phyloP scores from a whole-genome alignment of 2,329 filamentous ascomycete genomes.

The Beauveria asiatica region DNA sequence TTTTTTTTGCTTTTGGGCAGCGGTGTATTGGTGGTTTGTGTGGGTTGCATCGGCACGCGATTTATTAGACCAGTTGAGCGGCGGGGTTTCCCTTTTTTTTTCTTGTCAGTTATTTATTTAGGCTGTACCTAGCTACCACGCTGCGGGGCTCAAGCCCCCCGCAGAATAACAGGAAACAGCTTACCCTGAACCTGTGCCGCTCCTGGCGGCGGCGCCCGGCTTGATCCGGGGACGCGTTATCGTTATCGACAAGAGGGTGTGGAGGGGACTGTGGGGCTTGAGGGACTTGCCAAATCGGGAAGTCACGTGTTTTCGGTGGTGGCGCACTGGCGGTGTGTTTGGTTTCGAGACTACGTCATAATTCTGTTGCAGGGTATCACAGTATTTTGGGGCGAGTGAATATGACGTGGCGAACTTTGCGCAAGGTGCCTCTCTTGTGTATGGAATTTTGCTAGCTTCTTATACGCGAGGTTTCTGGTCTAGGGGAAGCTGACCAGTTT shows the following conservation, averaged over 20 bases:
- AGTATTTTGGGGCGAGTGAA: no score
- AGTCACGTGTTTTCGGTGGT: constrained; percentile 3
- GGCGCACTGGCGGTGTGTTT: not conserved
- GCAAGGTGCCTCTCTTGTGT: no score
- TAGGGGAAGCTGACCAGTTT: no score
- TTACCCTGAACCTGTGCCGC: not conserved
- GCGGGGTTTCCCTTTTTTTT: not conserved
- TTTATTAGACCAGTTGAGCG: not conserved
- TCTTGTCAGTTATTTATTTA: not conserved
- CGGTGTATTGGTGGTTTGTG: no score
- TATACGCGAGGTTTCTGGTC: no score
- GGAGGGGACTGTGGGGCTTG: not conserved
- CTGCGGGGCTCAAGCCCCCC: not conserved
- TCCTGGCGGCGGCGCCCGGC: not conserved
- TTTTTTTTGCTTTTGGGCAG: no score
- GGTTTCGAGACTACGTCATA: constrained; percentile 1
- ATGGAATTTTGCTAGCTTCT: no score
- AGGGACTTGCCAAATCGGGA: constrained; percentile 1
- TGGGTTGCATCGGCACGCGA: not conserved
- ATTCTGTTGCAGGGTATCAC: not conserved
- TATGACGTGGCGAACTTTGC: no score
- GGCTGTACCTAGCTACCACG: no score
- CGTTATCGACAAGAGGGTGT: constrained; percentile 6
- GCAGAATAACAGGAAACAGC: not conserved
- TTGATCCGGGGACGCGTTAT: constrained; percentile 10